Evolutionary conservation across 805 yeast genomes (phyloP), one percentile per base, ranked within the genome.

Genomic region (Starmerella apicola): DNA sequence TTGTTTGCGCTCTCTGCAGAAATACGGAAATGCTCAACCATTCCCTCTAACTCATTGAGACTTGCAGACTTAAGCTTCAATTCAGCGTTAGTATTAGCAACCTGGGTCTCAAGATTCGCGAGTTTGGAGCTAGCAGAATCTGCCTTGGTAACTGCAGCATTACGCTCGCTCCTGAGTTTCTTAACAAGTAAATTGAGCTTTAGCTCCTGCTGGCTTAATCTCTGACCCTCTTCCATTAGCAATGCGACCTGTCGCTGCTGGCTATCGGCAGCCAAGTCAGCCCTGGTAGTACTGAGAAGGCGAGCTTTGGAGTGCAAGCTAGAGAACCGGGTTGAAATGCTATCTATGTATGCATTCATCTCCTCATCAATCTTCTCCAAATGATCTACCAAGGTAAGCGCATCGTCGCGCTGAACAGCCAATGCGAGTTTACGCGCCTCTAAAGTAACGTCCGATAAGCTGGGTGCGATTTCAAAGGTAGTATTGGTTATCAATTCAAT

Each of bases 121-220:
- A 29, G 29, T 29, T 24, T 22, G n/a, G 10, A 6, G 30, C 15
- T 27, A 8, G 17, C n/a, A 27, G 17, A 6, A 2, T 39, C 33
- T 10, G 34, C 61, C 4, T 46, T 46, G 22, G 52, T 43, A 17
- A 64, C 58, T 2, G 59, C 57, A 15, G 67, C 72, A 16, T 58
- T 57, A 37, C 72, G 71, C 27, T 64, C 67, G 17, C 66, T 60
- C 31, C 74, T 72, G 41, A 85, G 58, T 46, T 68, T 67, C 45
- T 81, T 81, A 36, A 86, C 73, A 0, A 76, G 65, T 30, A 75
- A 81, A 49, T 72, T 75, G 38, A 76, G 67, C 48, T 71, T 73
- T 21, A 83, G 66, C 51, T 88, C 96, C 44, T 73, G 50, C 34
- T 49, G 46, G 13, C 51, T 43, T 17, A 52, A 47, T 9, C 46